Percentiles rank a stretch among this genome's conserved stretches.
phyloP scores from a whole-genome alignment of 2,329 filamentous ascomycete species.

The Diplocarpon rosae region DNA sequence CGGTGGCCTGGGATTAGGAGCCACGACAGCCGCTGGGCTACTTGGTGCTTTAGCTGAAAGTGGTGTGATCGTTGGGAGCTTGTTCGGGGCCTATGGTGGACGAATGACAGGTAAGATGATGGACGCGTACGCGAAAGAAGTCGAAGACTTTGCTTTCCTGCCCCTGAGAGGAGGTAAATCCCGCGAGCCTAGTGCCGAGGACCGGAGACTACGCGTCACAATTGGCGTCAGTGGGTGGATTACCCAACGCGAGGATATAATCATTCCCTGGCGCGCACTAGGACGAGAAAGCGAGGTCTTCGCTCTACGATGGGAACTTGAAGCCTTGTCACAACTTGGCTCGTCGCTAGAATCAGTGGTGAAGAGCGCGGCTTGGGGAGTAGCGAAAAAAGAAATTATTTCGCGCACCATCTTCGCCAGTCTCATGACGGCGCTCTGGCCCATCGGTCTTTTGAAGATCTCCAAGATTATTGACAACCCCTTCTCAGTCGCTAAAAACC shows the following conservation, averaged over 20 bases:
- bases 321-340: constrained; percentile 67
- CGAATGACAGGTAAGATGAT: constrained; percentile 78
- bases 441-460: constrained; percentile 53
- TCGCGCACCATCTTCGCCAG: constrained; percentile 52
- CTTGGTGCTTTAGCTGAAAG: constrained; percentile 73
- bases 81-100: constrained; percentile 87
- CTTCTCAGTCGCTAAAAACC: constrained; percentile 63
- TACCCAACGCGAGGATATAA: constrained; percentile 58
- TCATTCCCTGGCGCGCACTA: constrained; percentile 67
- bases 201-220: constrained; percentile 66
- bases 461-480: constrained; percentile 69
- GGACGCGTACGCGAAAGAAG: constrained; percentile 75
- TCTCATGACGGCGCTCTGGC: constrained; percentile 59
- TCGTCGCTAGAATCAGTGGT: constrained; percentile 67
- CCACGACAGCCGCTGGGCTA: constrained; percentile 64
- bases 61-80: constrained; percentile 64
- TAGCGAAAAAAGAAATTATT: constrained; percentile 57
- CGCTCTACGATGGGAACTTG: constrained; percentile 72
- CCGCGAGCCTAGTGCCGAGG: constrained; percentile 38
- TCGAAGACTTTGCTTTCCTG: constrained; percentile 81
- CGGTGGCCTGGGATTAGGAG: constrained; percentile 64
- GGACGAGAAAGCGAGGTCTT: constrained; percentile 68
- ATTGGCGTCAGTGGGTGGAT: constrained; percentile 79
- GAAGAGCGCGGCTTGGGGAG: constrained; percentile 69
- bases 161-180: constrained; percentile 48